Conservation (phyloP, 2,329 filamentous ascomycete species). For the Arachnopeziza araneosa region DNA sequence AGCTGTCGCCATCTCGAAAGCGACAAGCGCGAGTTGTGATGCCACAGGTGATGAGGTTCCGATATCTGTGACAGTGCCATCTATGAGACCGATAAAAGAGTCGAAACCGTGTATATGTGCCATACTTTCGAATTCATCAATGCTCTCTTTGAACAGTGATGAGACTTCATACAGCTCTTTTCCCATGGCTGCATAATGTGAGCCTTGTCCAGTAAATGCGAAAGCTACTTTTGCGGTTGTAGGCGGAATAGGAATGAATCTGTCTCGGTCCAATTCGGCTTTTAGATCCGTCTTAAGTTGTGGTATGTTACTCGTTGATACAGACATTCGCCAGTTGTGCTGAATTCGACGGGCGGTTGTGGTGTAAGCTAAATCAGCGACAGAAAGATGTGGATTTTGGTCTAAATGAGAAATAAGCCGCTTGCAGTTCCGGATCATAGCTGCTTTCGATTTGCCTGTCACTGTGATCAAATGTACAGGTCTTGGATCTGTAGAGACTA, state of each 20-base stretch:
- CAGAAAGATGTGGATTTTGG: conserved; percentile 16
- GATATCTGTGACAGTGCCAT: conserved; percentile 24
- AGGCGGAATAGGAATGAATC: neutral
- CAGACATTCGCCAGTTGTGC: conserved; percentile 50
- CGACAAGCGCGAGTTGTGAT: conserved; percentile 37
- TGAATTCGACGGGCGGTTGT: conserved; percentile 47
- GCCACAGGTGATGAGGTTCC: conserved; percentile 28
- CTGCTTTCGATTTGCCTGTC: conserved; percentile 39
- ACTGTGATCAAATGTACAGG: conserved; percentile 39
- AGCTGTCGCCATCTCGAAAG: conserved; percentile 50
- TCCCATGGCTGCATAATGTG: conserved; percentile 22
- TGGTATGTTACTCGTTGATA: conserved; percentile 36
- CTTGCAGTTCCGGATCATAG: conserved; percentile 23
- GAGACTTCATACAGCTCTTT: conserved; percentile 2
- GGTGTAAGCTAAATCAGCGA: conserved; percentile 29
- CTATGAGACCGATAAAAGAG: conserved; percentile 2
- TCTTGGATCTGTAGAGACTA: conserved; percentile 35
- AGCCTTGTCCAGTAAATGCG: conserved; percentile 42
- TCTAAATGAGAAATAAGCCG: conserved; percentile 22
- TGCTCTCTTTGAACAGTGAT: neutral
- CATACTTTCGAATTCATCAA: conserved; percentile 2
- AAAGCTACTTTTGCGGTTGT: conserved; percentile 30
- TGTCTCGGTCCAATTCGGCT: conserved; percentile 12
- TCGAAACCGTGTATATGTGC: conserved; percentile 2
- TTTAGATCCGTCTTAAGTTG: conserved; percentile 45